These are phyloP conservation scores for Acmispon strigosus DNA, from an alignment of 306 rosid genomes.

Conservation along the genomic window DNA sequence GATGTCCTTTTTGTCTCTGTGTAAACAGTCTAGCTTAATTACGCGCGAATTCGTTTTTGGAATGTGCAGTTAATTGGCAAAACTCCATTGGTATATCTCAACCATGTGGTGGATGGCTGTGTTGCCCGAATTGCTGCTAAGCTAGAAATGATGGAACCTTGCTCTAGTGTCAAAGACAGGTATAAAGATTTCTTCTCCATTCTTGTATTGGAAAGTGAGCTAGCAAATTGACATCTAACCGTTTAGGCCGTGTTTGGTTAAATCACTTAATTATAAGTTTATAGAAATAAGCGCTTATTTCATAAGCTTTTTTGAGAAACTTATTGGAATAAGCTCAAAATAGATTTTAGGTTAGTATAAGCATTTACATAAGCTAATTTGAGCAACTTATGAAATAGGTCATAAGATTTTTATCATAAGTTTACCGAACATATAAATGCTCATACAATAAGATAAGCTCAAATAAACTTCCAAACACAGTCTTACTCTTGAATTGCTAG, in stretches of 20 bases:
- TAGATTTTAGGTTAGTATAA: too few species aligned
- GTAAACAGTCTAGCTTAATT: background rate
- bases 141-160: constrained; percentile 96
- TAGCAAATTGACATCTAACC: background rate
- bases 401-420: too few species aligned
- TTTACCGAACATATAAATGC: too few species aligned
- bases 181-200: constrained; percentile 15
- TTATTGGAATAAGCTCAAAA: too few species aligned
- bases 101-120: constrained; percentile 70
- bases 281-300: too few species aligned
- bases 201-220: constrained; percentile 2
- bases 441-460: too few species aligned
- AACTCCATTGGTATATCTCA: constrained; percentile 84
- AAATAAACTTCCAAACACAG: too few species aligned
- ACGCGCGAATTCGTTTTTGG: background rate
- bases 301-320: too few species aligned
- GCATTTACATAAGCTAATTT: too few species aligned
- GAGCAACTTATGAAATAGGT: too few species aligned
- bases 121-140: constrained; percentile 75
- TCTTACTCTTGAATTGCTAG: background rate
- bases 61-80: constrained; percentile 63
- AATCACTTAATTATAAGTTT: too few species aligned
- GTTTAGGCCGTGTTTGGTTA: too few species aligned
- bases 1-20: background rate
- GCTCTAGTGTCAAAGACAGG: constrained; percentile 97